Conservation (phyloP, 1,284 basidiomycete genomes). For the Meira miltonrushii region DNA sequence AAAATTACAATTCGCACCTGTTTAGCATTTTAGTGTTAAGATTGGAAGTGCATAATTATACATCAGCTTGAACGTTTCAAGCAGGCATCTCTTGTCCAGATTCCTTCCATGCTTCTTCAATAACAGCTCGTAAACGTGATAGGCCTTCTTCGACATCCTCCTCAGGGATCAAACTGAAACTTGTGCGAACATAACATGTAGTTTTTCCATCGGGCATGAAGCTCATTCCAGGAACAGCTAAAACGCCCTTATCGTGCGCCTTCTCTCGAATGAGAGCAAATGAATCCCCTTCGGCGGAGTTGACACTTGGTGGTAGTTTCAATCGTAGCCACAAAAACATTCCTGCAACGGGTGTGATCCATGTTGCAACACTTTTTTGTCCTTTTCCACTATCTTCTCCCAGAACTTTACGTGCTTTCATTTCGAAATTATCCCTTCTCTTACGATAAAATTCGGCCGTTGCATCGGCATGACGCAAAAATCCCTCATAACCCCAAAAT, state of each 20-base stretch:
- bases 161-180: conserved; percentile 41
- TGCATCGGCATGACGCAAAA: conserved; percentile 65
- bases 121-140: conserved; percentile 29
- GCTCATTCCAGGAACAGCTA: conserved; percentile 72
- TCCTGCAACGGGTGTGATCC: conserved; percentile 79
- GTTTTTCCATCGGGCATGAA: conserved; percentile 43
- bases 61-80: too few species aligned
- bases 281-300: conserved; percentile 61
- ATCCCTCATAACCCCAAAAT: conserved; percentile 66
- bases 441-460: conserved; percentile 73
- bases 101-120: conserved; percentile 42
- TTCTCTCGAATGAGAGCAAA: conserved; percentile 70
- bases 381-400: conserved; percentile 54
- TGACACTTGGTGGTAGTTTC: conserved; percentile 30
- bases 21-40: too few species aligned
- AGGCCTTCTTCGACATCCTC: conserved; percentile 42
- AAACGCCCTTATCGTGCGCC: conserved; percentile 73
- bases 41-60: too few species aligned
- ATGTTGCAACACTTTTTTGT: conserved; percentile 52
- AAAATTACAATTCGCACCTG: too few species aligned
- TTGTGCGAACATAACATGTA: conserved; percentile 41
- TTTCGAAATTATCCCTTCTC: conserved; percentile 75
- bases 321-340: conserved; percentile 54
- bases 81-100: conserved; percentile 1
- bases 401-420: conserved; percentile 68